A percentile compares a stretch with the other conserved stretches of the same genome.
Conservation (phyloP, 2,329 filamentous ascomycete genomes). For the Pestalotiopsis sp. region DNA sequence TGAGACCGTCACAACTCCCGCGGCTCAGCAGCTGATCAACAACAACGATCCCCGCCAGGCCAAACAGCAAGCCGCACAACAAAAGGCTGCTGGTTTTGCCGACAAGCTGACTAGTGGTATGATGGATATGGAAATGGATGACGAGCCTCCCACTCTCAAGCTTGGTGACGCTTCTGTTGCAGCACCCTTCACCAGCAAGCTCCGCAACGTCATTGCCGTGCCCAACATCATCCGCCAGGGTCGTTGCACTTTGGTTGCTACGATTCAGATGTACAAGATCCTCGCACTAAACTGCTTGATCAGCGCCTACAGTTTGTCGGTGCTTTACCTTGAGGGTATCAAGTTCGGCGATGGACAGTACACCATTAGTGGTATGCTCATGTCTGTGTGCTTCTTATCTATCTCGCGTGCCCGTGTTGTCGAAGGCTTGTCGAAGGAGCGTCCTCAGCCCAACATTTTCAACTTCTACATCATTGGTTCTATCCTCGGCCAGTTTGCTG, state of each 20-base stretch:
- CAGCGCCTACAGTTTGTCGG: slow-evolving; percentile 94
- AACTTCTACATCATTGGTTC: slow-evolving; percentile 99
- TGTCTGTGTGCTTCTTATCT: slow-evolving; percentile 98
- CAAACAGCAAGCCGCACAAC: slow-evolving; percentile 66
- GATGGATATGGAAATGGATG: slow-evolving; percentile 88
- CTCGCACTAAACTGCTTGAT: slow-evolving; percentile 97
- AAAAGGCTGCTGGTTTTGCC: slow-evolving; percentile 76
- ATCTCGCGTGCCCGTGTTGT: slow-evolving; percentile 98
- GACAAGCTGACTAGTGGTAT: slow-evolving; percentile 85
- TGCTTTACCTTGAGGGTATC: slow-evolving; percentile 96
- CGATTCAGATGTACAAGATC: slow-evolving; percentile 99
- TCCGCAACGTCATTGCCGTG: slow-evolving; percentile 94
- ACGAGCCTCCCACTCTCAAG: slow-evolving; percentile 93
- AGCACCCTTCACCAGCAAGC: slow-evolving; percentile 95
- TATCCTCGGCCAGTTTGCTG: slow-evolving; percentile 93
- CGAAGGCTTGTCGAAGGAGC: slow-evolving; percentile 92
- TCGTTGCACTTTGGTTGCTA: slow-evolving; percentile 94
- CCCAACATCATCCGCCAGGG: slow-evolving; percentile 98
- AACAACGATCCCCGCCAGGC: slow-evolving; percentile 57
- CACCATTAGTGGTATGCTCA: slow-evolving; percentile 98
- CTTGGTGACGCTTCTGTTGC: slow-evolving; percentile 96
- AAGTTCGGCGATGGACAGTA: slow-evolving; percentile 99
- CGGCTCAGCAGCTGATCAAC: slow-evolving; percentile 58
- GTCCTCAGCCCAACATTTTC: slow-evolving; percentile 98
- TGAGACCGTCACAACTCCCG: slow-evolving; percentile 69